Base-by-base conservation (phyloP, 2,329 filamentous ascomycete genomes). In the Thelonectria olida region DNA sequence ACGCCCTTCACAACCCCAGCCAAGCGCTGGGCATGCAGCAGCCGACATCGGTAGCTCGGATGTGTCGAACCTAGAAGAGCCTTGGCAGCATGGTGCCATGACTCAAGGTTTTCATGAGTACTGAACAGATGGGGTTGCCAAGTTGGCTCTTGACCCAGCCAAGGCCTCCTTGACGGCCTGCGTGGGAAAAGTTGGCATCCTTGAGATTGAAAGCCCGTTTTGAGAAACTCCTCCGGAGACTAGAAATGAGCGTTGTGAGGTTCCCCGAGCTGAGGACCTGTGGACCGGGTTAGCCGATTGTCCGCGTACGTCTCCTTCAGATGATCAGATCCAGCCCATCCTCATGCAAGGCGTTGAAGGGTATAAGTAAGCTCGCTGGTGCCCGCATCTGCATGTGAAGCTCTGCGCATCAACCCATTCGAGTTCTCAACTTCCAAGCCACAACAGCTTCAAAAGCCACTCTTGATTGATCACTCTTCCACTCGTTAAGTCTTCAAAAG, bases 281-380 rank as follows among this genome's bases (percentile, higher is more conserved):
- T 42, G 19, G 34, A 39, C 17, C 28, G 44, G 22, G 31, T 44
- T 50, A 45, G 51, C 45, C 51, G 28, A 51, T 36, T n/a, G 41
- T 54, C 28, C 28, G 45, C 57, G 54, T 36, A 45, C 27, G 28
- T 20, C 10, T 20, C 36, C 34, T 10, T 34, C 31, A 15, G n/a
- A n/a, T n/a, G n/a, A n/a, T 31, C 25, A 34, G 54, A 27, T 34
- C 19, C 12, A 47, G 15, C 15, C 19, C 22, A 20, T 28, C 5
- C 28, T 42, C 48, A 17, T 25, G 44, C 38, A 34, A 28, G 38
- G 54, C 28, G 38, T 28, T 51, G 34, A 39, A 64, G 54, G 62
- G 50, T 68, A 68, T 68, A 68, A 68, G 66, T 67, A 68, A 66
- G 66, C 64, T 64, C 36, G 39, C 19, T 15, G 19, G n/a, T 27